These are phyloP conservation scores for Claviceps fusiformis DNA, from an alignment of 2,329 filamentous ascomycete species.

Conservation along the genomic window DNA sequence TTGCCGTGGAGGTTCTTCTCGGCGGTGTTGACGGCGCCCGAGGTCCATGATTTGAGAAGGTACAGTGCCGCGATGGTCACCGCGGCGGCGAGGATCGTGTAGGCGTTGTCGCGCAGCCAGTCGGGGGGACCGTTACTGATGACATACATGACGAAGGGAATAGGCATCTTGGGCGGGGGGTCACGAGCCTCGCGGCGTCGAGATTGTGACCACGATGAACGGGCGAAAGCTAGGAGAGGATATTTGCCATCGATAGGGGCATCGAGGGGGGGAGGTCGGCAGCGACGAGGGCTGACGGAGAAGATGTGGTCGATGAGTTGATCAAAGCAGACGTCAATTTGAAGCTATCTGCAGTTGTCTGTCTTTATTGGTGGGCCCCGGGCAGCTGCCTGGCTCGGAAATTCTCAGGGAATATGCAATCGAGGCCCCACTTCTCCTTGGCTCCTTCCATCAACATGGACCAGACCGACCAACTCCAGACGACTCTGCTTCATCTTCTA, in stretches of 20 bases:
- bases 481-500: too few species aligned
- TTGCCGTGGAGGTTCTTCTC: slow-evolving; percentile 86
- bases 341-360: neutral
- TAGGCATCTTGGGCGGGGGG: slow-evolving; percentile 28
- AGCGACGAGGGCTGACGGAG: too few species aligned
- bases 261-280: neutral
- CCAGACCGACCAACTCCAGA: too few species aligned
- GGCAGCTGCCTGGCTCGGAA: neutral
- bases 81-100: slow-evolving; percentile 26
- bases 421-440: too few species aligned
- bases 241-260: neutral
- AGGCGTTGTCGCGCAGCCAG: slow-evolving; percentile 32
- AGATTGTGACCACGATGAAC: neutral
- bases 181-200: neutral
- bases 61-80: slow-evolving; percentile 25
- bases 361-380: too few species aligned
- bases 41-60: slow-evolving; percentile 59
- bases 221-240: neutral
- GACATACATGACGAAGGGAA: slow-evolving; percentile 35
- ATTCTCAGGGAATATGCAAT: too few species aligned
- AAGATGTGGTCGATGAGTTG: too few species aligned
- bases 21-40: slow-evolving; percentile 58
- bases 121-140: slow-evolving; percentile 34
- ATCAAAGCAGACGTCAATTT: too few species aligned
- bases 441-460: too few species aligned